phyloP scores from a whole-genome alignment of 2,329 filamentous ascomycete species.

The Alternaria ventricosa region DNA sequence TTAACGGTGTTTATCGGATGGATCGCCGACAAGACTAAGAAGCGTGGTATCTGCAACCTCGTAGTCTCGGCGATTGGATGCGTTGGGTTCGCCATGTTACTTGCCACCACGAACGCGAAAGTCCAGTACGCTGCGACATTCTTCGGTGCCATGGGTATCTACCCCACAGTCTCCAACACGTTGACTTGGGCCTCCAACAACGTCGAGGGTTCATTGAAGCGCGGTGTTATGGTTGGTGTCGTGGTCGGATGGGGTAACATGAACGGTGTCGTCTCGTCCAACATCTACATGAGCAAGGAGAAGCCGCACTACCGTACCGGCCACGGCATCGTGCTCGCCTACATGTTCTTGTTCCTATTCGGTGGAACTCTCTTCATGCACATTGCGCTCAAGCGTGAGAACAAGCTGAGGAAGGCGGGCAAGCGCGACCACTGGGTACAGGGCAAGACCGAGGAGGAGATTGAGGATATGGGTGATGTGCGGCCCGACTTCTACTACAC shows the following conservation, averaged over 20 bases:
- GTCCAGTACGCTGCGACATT: conserved; percentile 87
- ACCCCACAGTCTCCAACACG: conserved; percentile 85
- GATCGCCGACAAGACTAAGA: conserved; percentile 74
- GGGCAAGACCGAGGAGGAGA: conserved; percentile 68
- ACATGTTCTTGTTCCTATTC: conserved; percentile 73
- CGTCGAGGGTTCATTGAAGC: conserved; percentile 89
- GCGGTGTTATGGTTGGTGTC: conserved; percentile 84
- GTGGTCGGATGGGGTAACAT: conserved; percentile 92
- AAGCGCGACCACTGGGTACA: conserved; percentile 70
- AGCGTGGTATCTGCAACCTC: conserved; percentile 83
- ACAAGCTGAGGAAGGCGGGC: conserved; percentile 68
- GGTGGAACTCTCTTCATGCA: conserved; percentile 73
- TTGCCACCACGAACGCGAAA: conserved; percentile 66
- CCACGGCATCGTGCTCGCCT: conserved; percentile 77
- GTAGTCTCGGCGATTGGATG: conserved; percentile 73
- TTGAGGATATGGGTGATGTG: conserved; percentile 71
- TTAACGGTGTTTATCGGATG: conserved; percentile 75
- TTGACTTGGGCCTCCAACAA: conserved; percentile 92
- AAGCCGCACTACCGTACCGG: conserved; percentile 73
- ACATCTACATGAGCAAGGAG: conserved; percentile 72
- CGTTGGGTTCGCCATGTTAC: conserved; percentile 79
- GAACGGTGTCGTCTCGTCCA: conserved; percentile 83
- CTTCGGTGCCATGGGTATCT: conserved; percentile 85
- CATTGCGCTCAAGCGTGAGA: conserved; percentile 69
- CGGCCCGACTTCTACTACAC: conserved; percentile 75